Conservation (phyloP, 208 protist genomes). For the Acanthamoeba royreba region DNA sequence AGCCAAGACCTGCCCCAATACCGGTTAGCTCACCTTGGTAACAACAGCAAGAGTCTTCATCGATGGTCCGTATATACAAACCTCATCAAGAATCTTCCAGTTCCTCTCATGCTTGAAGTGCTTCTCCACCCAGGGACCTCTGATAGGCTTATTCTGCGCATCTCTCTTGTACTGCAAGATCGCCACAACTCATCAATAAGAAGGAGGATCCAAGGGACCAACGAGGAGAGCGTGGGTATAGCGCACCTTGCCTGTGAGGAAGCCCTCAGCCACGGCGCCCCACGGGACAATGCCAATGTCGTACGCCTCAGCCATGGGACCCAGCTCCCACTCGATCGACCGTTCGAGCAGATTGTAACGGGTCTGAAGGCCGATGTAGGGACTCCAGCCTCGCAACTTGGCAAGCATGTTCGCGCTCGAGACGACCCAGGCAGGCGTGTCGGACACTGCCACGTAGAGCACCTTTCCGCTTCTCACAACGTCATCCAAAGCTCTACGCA, state of each 20-base stretch:
- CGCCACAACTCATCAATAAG: too few relatives aligned
- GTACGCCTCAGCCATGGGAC: background rate
- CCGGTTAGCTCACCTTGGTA: too few relatives aligned
- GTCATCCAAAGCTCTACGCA: conserved; percentile 25
- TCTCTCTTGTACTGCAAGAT: background rate
- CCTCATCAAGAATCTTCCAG: conserved; percentile 24
- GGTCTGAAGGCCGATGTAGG: background rate
- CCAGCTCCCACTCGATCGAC: background rate
- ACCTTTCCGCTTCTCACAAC: background rate
- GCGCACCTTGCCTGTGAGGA: conserved; percentile 32
- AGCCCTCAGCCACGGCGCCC: background rate
- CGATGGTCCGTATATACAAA: too few relatives aligned
- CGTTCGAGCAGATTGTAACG: conserved; percentile 34
- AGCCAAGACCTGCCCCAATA: background rate
- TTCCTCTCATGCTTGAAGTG: background rate
- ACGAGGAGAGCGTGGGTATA: too few relatives aligned
- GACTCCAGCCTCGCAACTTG: background rate
- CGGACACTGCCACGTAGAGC: background rate
- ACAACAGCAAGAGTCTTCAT: too few relatives aligned
- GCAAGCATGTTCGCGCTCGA: background rate
- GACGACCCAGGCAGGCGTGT: background rate
- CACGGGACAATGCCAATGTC: background rate
- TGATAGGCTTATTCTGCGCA: background rate
- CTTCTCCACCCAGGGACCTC: background rate
- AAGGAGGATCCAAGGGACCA: too few relatives aligned